Conservation (phyloP, 2,329 filamentous ascomycete genomes). For the Fusarium albidum region DNA sequence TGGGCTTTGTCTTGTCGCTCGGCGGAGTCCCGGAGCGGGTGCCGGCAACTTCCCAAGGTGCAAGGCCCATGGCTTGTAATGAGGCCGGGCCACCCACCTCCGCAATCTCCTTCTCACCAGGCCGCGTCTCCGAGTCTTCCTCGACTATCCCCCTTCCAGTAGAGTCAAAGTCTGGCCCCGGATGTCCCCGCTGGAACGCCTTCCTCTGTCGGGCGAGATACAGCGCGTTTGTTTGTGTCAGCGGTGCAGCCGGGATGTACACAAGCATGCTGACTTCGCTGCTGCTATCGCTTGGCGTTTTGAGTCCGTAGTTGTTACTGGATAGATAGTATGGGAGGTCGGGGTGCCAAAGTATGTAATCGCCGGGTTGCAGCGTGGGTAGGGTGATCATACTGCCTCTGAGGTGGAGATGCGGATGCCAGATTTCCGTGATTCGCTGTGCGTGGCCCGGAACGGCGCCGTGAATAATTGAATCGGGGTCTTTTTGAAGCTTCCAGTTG, state of each 20-base stretch:
- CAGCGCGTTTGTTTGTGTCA: slow-evolving; percentile 65
- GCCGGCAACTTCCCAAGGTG: slow-evolving; percentile 55
- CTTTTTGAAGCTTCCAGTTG: slow-evolving; percentile 56
- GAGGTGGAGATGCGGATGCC: slow-evolving; percentile 65
- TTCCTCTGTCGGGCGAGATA: slow-evolving; percentile 66
- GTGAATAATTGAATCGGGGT: slow-evolving; percentile 64
- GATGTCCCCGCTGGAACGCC: slow-evolving; percentile 62
- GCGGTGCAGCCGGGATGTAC: slow-evolving; percentile 63
- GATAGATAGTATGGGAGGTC: slow-evolving; percentile 65
- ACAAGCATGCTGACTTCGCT: slow-evolving; percentile 58
- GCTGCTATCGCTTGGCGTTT: slow-evolving; percentile 38
- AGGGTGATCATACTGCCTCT: slow-evolving; percentile 63
- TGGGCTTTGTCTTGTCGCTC: slow-evolving; percentile 28
- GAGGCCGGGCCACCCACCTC: slow-evolving; percentile 59
- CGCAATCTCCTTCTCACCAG: slow-evolving; percentile 60
- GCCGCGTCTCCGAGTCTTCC: slow-evolving; percentile 58
- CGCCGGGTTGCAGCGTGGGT: slow-evolving; percentile 61
- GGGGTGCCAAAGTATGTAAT: slow-evolving; percentile 68
- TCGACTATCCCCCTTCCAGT: slow-evolving; percentile 56
- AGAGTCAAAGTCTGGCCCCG: slow-evolving; percentile 64
- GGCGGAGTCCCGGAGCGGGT: slow-evolving; percentile 42
- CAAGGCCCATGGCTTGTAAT: slow-evolving; percentile 66
- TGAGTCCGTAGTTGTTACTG: slow-evolving; percentile 45
- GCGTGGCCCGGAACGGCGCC: slow-evolving; percentile 66
- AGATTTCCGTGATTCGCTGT: slow-evolving; percentile 64